Evolutionary conservation across 179 eudicot genomes (phyloP), one percentile per base, ranked within the genome.

Genomic region (Beta corolliflora): DNA sequence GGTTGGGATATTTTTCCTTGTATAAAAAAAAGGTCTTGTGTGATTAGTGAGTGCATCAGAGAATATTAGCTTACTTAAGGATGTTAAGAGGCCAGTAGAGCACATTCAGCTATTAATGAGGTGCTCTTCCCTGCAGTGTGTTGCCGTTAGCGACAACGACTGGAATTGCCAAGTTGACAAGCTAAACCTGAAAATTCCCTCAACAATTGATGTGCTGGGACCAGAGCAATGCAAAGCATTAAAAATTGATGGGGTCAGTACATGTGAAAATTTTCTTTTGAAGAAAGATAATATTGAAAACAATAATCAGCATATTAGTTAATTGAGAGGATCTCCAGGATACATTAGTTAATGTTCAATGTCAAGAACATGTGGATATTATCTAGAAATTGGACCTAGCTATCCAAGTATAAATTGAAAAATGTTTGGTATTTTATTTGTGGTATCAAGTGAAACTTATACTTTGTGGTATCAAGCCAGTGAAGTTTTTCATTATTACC

Each of bases 191-290:
- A 92, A 88, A 86, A 16, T 80, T 73, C 90, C 98, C 66, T 86
- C 92, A 18, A 59, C 85, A 15, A 86, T 91, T 50, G 97, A 92
- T 23, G 50, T 92, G 70, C 79, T 91, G 77, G 86, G 84, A 71
- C 76, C 53, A 66, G 77, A 58, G 44, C 86, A 87, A 64, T 92
- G 93, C 88, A 79, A 81, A 79, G 86, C 85, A 45, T 83, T 94
- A 79, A 90, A 76, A 16, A 77, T 91, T 59, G 88, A 89, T 71
- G 90, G 86, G 97, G 98, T 94, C 29, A 74, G 93, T 83, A 44
- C 23, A 9, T n/a, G 13, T 12, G 14, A 31, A 53, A 13, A 5
- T 59, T 55, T 12, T 56, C 6, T 23, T 23, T 5, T 10, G 14
- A 7, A 21, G 19, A 21, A 25, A 66, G 31, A 66, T 23, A 64